Evolutionary conservation across 2,329 filamentous ascomycete genomes (phyloP), one percentile per base, ranked within the genome.

Genomic region (Alternaria gansuensis): DNA sequence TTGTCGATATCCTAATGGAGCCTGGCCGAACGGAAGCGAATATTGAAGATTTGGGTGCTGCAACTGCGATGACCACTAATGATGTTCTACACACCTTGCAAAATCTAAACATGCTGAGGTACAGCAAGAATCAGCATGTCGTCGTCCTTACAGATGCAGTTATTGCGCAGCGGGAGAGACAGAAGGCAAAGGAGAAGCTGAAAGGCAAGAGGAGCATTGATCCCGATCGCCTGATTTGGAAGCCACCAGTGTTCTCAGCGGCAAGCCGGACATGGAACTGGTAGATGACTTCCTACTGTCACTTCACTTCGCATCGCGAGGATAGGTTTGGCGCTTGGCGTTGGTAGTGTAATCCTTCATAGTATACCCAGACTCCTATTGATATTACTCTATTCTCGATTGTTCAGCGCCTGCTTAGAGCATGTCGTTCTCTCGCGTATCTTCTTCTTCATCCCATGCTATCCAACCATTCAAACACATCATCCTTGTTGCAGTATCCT

Each of bases 41-140:
- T 56, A 93, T 98, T 53, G 93, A 97, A 70, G 87, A 91, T 49
- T 86, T 99, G 51, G 93, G 92, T 0, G 83, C 85, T 5, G 79
- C 87, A 33, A 87, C 95, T 8, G 90, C 93, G 3, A 98, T 99
- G 94, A 98, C 94, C n/a, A 93, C 93, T 5, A 92, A 93, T 71
- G 95, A 99, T 75, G 94, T 99, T 13, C 88, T 98, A 77, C 93
- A 97, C 76, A 98, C 95, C 0, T 80, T 99, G 51, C 93, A 97
- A 75, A 93, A 93, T 56, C 82, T 97, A 60, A 95, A 94, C 75
- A 96, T 99, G 91, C 87, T 98, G 74, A 87, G 95, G 44, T 98
- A 98, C 75, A 92, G 93, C 70, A 96, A 96, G 82, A 93, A 93
- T 65, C 93, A 97, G 74, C 95, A 98, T 82, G 94, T 98, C 76